phyloP scores from a whole-genome alignment of 805 yeast genomes.

The Candida montana region DNA sequence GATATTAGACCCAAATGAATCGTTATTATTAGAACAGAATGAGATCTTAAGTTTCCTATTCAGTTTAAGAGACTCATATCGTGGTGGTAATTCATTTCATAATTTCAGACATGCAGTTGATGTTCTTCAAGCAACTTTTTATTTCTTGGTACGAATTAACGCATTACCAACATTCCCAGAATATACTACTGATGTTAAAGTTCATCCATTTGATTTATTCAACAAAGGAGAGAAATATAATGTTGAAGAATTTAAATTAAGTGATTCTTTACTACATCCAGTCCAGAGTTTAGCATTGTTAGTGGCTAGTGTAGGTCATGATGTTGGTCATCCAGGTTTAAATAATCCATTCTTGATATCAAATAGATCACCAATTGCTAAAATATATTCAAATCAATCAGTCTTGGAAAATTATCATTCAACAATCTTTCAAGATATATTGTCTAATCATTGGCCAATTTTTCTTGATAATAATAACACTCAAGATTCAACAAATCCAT shows the following conservation, averaged over 20 bases:
- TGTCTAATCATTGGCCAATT: constrained; percentile 48
- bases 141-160: constrained; percentile 38
- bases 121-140: constrained; percentile 86
- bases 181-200: constrained; percentile 13
- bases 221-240: neutral
- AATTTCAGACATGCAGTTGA: constrained; percentile 95
- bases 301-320: constrained; percentile 89
- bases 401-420: constrained; percentile 82
- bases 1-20: constrained; percentile 14
- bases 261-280: constrained; percentile 22
- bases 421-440: constrained; percentile 49
- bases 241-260: constrained; percentile 6
- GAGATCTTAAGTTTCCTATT: constrained; percentile 55
- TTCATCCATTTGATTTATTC: constrained; percentile 16
- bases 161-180: constrained; percentile 21
- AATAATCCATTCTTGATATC: constrained; percentile 67
- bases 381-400: constrained; percentile 55
- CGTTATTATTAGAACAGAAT: constrained; percentile 30
- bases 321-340: constrained; percentile 95
- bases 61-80: constrained; percentile 71
- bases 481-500: constrained; percentile 9
- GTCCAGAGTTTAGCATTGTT: constrained; percentile 55
- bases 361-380: constrained; percentile 57
- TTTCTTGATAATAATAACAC: constrained; percentile 21
- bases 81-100: constrained; percentile 85